Conservation (phyloP, 805 yeast species). For the Wickerhamomyces xylosicus region DNA sequence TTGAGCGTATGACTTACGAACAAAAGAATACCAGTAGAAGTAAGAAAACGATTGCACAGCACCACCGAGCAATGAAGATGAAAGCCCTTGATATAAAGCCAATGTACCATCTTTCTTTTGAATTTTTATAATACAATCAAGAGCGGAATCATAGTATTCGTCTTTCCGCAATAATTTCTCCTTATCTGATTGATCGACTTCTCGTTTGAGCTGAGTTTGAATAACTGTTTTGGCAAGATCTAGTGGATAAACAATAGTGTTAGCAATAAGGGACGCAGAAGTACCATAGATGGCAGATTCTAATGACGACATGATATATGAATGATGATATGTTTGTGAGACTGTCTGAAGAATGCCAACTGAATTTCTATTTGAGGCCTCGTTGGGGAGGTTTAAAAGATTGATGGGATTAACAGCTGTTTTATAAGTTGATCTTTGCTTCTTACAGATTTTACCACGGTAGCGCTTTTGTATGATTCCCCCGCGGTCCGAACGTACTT, state of each 20-base stretch:
- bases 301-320: conserved; percentile 41
- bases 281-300: conserved; percentile 82
- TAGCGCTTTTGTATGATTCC: no score
- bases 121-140: conserved; percentile 54
- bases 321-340: not conserved
- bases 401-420: no score
- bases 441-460: no score
- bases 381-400: no score
- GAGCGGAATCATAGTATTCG: conserved; percentile 38
- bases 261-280: conserved; percentile 71
- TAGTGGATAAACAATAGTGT: conserved; percentile 68
- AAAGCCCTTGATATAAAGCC: conserved; percentile 67
- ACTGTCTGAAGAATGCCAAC: not conserved
- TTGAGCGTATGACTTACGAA: conserved; percentile 30
- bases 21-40: conserved; percentile 79
- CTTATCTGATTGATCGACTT: conserved; percentile 3
- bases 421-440: no score
- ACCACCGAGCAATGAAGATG: conserved; percentile 56
- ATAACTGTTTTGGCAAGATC: conserved; percentile 70
- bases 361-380: not conserved
- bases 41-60: conserved; percentile 76
- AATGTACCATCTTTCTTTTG: conserved; percentile 45
- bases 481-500: no score
- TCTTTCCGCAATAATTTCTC: conserved; percentile 8
- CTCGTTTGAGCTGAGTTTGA: conserved; percentile 47